Conservation (phyloP, 192 early-diverging fungal genomes). For the Coemansia brasiliensis region DNA sequence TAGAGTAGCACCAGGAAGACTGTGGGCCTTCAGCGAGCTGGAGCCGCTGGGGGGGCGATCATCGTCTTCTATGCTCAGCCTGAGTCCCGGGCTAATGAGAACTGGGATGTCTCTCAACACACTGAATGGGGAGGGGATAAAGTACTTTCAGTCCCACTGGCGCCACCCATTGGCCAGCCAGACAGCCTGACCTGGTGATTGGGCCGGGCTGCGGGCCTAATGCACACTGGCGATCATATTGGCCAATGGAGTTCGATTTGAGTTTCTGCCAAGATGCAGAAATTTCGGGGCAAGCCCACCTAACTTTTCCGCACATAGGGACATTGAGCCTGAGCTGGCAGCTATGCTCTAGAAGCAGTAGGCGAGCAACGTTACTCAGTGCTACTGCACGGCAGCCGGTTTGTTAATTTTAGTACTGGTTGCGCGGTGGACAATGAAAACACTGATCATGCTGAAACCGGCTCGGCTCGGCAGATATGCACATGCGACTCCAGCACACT, state of each 20-base stretch:
- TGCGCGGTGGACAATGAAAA: too few relatives aligned
- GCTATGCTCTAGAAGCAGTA: too few relatives aligned
- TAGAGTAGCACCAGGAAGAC: constrained; percentile 3
- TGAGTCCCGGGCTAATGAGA: too few relatives aligned
- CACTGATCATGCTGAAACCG: not conserved
- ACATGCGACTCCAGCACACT: not conserved
- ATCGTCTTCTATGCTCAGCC: not conserved
- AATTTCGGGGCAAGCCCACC: too few relatives aligned
- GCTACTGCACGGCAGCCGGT: not conserved
- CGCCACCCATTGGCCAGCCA: constrained; percentile 10
- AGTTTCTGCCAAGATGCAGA: too few relatives aligned
- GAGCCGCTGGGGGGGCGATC: not conserved
- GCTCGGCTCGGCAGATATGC: not conserved
- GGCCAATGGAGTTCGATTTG: too few relatives aligned
- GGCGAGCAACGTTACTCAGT: not conserved
- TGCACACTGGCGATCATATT: constrained; percentile 8
- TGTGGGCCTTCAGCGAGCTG: constrained; percentile 4
- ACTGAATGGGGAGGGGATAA: too few relatives aligned
- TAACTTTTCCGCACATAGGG: too few relatives aligned
- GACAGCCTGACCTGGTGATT: not conserved
- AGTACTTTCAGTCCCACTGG: not conserved
- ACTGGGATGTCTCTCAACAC: too few relatives aligned
- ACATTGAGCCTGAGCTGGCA: not conserved
- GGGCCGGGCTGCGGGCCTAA: constrained; percentile 1
- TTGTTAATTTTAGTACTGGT: not conserved